Evolutionary conservation across 116 monocot species (phyloP).

Genomic region (Zostera marina): DNA sequence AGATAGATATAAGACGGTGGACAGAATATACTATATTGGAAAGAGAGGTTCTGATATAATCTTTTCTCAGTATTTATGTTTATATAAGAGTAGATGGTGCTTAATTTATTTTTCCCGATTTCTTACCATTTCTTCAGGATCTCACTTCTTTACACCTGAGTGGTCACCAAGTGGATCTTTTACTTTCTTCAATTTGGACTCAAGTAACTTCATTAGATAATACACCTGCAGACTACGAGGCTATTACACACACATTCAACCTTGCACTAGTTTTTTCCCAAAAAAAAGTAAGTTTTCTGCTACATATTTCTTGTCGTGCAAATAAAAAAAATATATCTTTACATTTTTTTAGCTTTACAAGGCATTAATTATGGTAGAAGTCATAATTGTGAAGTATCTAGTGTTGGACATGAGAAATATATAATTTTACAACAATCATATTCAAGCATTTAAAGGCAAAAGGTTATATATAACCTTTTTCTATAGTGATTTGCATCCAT

Average conservation of each 20-base stretch:
- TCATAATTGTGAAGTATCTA: too few relatives aligned
- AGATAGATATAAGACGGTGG: slow-evolving; percentile 4
- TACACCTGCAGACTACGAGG: slow-evolving; percentile 58
- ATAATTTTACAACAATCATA: too few relatives aligned
- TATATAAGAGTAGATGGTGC: not conserved
- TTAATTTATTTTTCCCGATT: slow-evolving; percentile 4
- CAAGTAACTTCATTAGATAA: slow-evolving; percentile 54
- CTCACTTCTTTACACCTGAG: slow-evolving; percentile 49
- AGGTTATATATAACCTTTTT: too few relatives aligned
- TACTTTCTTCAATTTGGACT: slow-evolving; percentile 79
- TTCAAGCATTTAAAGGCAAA: too few relatives aligned
- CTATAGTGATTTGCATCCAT: too few relatives aligned
- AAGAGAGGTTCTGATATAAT: slow-evolving; percentile 3
- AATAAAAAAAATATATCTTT: not conserved
- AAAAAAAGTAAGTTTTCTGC: slow-evolving; percentile 24
- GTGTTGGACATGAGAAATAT: too few relatives aligned
- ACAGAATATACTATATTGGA: not conserved
- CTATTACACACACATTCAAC: slow-evolving; percentile 59
- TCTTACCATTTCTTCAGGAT: slow-evolving; percentile 23
- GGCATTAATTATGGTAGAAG: too few relatives aligned
- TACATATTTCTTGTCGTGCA: not conserved
- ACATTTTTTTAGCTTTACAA: too few relatives aligned
- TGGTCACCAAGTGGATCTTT: slow-evolving; percentile 58
- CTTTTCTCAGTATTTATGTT: not conserved
- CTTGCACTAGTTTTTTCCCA: slow-evolving; percentile 44